phyloP scores from a whole-genome alignment of 2,329 filamentous ascomycete genomes.

The Alternaria brassicae region DNA sequence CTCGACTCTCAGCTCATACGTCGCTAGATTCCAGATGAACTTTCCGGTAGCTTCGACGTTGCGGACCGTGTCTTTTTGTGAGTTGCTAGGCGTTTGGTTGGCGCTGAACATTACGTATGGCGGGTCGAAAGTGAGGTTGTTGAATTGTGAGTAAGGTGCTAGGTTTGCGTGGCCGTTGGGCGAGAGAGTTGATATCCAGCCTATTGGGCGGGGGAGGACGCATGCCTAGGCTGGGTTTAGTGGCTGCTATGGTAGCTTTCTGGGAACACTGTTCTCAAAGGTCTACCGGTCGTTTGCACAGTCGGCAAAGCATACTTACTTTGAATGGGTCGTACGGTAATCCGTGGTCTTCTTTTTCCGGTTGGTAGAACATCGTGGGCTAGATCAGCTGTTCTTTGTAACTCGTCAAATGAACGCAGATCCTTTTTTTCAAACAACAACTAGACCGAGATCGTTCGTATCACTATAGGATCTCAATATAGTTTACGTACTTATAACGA shows the following conservation, averaged over 20 bases:
- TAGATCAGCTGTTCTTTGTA: neutral
- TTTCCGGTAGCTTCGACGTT: conserved; percentile 64
- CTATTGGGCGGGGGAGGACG: conserved; percentile 67
- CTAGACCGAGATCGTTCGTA: too few relatives aligned
- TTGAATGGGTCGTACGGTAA: conserved; percentile 65
- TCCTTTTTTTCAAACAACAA: neutral
- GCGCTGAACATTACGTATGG: conserved; percentile 69
- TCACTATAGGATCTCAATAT: too few relatives aligned
- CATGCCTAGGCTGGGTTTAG: conserved; percentile 53
- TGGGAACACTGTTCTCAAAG: too few relatives aligned
- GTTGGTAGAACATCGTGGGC: conserved; percentile 60
- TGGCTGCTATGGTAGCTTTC: neutral
- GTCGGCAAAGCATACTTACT: conserved; percentile 34
- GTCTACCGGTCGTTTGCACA: neutral
- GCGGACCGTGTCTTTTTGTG: conserved; percentile 64
- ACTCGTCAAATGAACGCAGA: too few relatives aligned
- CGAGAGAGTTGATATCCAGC: conserved; percentile 67
- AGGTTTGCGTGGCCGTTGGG: conserved; percentile 59
- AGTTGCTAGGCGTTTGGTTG: conserved; percentile 59
- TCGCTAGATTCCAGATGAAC: conserved; percentile 68
- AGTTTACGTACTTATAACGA: neutral
- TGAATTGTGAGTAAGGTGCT: conserved; percentile 68
- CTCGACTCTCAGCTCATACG: conserved; percentile 61
- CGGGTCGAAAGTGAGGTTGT: conserved; percentile 68
- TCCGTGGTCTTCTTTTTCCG: conserved; percentile 60